Evolutionary conservation across 2,329 filamentous ascomycete species (phyloP), one percentile per base, ranked within the genome.

Genomic region (Grosmannia penicillata): DNA sequence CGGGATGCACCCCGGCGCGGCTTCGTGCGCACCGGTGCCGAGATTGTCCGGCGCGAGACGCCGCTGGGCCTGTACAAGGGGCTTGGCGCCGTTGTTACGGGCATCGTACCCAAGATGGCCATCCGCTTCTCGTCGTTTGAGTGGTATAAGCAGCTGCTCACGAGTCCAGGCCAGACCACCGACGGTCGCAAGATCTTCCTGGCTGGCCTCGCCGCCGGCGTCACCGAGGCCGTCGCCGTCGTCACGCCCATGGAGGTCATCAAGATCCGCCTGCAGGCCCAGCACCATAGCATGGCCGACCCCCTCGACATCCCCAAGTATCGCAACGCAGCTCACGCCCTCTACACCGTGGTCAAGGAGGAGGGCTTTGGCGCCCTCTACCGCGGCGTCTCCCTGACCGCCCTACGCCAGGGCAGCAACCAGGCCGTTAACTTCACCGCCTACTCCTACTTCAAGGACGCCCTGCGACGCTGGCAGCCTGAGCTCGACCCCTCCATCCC

Each of bases 191-290:
- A 73, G 19, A 95, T 85, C 31, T 73, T 75, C 51, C 2, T 68
- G 6, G 62, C 91, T 50, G 91, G 91, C 54, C 78, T 98, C 33
- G 75, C 82, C 19, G 91, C 91, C 21, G 91, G 91, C 61, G 78
- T 98, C 15, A 96, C 91, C 17, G 91, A 98, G 70, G 91, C 91
- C 47, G 89, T 98, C 32, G 80, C 83, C 35, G 84, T 98, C 37
- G 91, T 98, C 40, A 95, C 87, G 23, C 91, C 91, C 6, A 98
- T 98, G 91, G 91, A 98, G 66, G 91, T 98, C 45, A 76, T 98
- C 62, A 98, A 98, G 73, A 98, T 98, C 56, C 82, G 91, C 35
- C 74, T 98, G 49, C 91, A 98, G 69, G 89, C 89, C 5, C 91
- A 98, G 64, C 84, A 95, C 65, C 91, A 98, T 74, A 85, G 77